These are phyloP conservation scores for Protomyces lactucae-debilis DNA, from an alignment of 1,139 yeast genomes.

Conservation along the genomic window DNA sequence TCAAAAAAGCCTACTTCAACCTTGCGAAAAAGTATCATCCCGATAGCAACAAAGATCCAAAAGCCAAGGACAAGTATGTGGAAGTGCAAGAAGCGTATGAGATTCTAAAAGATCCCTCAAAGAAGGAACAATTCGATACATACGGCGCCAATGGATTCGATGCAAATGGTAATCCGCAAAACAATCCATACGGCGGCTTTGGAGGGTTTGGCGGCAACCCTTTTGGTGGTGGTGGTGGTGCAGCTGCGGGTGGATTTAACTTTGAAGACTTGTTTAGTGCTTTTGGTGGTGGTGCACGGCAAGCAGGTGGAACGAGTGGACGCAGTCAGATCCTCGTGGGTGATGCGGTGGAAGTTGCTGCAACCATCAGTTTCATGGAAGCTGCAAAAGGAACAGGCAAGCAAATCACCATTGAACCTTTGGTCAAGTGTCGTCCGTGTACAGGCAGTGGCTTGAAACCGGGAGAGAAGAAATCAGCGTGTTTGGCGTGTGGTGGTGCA, in stretches of 20 bases:
- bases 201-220: slow-evolving; percentile 39
- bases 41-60: slow-evolving; percentile 86
- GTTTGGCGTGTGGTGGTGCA: slow-evolving; percentile 86
- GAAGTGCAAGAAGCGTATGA: slow-evolving; percentile 93
- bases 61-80: slow-evolving; percentile 83
- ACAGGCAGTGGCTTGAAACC: slow-evolving; percentile 76
- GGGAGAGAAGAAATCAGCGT: slow-evolving; percentile 71
- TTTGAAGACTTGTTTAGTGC: slow-evolving; percentile 89
- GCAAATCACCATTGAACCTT: slow-evolving; percentile 64
- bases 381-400: slow-evolving; percentile 74
- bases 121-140: slow-evolving; percentile 85
- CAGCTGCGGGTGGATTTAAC: slow-evolving; percentile 47
- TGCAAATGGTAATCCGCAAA: slow-evolving; percentile 45
- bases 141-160: slow-evolving; percentile 86
- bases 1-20: slow-evolving; percentile 82
- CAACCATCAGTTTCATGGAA: slow-evolving; percentile 73
- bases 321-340: slow-evolving; percentile 53
- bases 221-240: slow-evolving; percentile 36
- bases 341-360: slow-evolving; percentile 74
- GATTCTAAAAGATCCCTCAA: slow-evolving; percentile 76
- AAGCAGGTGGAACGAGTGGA: slow-evolving; percentile 39
- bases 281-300: slow-evolving; percentile 51
- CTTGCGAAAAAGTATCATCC: slow-evolving; percentile 94
- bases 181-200: slow-evolving; percentile 35
- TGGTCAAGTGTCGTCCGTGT: slow-evolving; percentile 75